Base-by-base conservation (phyloP, 140 eudicot genomes). In the Eryngium alpinum region DNA sequence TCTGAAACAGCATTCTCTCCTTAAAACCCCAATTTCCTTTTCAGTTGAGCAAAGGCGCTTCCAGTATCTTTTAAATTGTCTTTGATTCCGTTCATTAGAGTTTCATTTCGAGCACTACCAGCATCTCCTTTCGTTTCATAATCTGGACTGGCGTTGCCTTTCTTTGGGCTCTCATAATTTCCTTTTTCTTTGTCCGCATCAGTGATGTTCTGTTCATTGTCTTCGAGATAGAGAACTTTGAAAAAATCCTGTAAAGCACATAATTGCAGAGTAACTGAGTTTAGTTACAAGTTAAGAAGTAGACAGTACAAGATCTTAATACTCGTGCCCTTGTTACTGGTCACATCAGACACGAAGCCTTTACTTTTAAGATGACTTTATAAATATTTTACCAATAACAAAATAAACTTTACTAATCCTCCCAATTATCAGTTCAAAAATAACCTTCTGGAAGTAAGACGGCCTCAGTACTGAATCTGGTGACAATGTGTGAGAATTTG, bases 181-280 rank as follows among this genome's bases (percentile, higher is more conserved):
- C 56, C 77, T 46, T 78, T 88, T 79, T 83, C 89, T 32, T 34
- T 81, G 75, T 87, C 96, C 5, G 57, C 52, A 81, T 90, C 97
- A 3, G 86, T 87, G 31, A 95, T 91, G 86, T 93, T 96, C 52
- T 91, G 88, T 85, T 93, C 99, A 77, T 91, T 96, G 87, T 93
- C 99, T 75, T 93, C 91, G 88, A 93, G 93, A 89, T 96, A 98
- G 11, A 96, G 98, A 87, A 96, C 98, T 86, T 93, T 98, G 66
- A 98, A 98, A 16, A 96, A 93, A 73, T 91, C 99, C 99, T 96
- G 90, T 53, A 75, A 83, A 65, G 38, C 79, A 79, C 74, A 43
- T 82, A 56, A 24, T 74, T 73, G 46, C 9, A 25, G 38, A 10
- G 82, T 44, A 49, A 49, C 6, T 17, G 12, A 75, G 18, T 46